These are phyloP conservation scores for Pterocarpus macrocarpus DNA, from an alignment of 306 rosid genomes.

Conservation along the genomic window DNA sequence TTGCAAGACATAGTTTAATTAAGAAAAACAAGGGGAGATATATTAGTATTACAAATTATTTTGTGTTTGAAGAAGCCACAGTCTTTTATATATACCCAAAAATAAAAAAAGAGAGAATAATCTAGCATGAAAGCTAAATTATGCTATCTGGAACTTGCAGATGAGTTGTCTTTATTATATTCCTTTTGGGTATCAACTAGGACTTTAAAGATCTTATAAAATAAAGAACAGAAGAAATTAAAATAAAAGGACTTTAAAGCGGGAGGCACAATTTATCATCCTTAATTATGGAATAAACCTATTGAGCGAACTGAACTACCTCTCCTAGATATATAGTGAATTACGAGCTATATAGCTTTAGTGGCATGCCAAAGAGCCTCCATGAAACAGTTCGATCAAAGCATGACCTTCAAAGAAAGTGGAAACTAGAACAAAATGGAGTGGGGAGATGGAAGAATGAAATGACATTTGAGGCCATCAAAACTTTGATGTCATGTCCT, in stretches of 20 bases:
- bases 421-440: slow-evolving; percentile 7
- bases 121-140: background rate
- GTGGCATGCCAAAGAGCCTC: slow-evolving; percentile 19
- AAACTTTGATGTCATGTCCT: slow-evolving; percentile 2
- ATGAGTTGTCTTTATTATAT: slow-evolving; percentile 9
- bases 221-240: background rate
- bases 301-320: slow-evolving; percentile 32
- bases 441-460: background rate
- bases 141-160: background rate
- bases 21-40: background rate
- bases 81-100: no score
- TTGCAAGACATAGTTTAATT: background rate
- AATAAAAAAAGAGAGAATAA: no score
- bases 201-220: background rate
- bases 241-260: slow-evolving; percentile 29
- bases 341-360: background rate
- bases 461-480: background rate
- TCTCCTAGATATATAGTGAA: slow-evolving; percentile 14
- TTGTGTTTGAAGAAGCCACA: slow-evolving; percentile 8
- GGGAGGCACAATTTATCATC: slow-evolving; percentile 29
- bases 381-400: background rate
- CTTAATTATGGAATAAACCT: slow-evolving; percentile 24
- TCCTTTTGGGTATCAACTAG: background rate
- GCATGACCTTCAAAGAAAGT: background rate
- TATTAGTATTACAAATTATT: background rate